Conservation (phyloP, 2,329 filamentous ascomycete species). For the Rutstroemia sp. region DNA sequence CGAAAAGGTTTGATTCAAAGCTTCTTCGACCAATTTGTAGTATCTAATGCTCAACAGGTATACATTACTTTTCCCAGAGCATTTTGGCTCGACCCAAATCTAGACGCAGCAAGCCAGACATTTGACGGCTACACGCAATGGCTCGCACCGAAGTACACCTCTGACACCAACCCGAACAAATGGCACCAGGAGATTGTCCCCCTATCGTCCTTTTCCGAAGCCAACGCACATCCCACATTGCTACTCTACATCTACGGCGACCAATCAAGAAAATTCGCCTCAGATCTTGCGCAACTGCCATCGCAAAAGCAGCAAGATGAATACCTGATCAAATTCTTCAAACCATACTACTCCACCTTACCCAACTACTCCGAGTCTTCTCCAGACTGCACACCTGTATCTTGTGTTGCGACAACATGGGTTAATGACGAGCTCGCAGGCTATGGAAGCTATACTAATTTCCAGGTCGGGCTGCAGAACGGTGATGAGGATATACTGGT, state of each 20-base stretch:
- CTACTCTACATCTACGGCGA: slow-evolving; percentile 55
- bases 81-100: slow-evolving; percentile 45
- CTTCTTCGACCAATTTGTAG: background rate
- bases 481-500: slow-evolving; percentile 53
- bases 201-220: slow-evolving; percentile 44
- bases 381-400: slow-evolving; percentile 43
- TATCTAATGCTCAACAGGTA: slow-evolving; percentile 18
- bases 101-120: slow-evolving; percentile 9
- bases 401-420: slow-evolving; percentile 57
- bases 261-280: slow-evolving; percentile 32
- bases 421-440: slow-evolving; percentile 58
- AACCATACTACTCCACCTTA: slow-evolving; percentile 57
- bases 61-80: slow-evolving; percentile 50
- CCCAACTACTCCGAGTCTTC: slow-evolving; percentile 44
- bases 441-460: slow-evolving; percentile 62
- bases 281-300: slow-evolving; percentile 13
- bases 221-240: slow-evolving; percentile 53
- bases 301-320: slow-evolving; percentile 23
- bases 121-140: slow-evolving; percentile 51
- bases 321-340: slow-evolving; percentile 40
- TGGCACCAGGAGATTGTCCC: slow-evolving; percentile 59
- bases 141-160: slow-evolving; percentile 49
- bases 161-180: slow-evolving; percentile 38
- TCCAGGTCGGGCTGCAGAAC: slow-evolving; percentile 51
- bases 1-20: slow-evolving; percentile 38